Conservation (phyloP, 345 rosid species). For the Gossypium arboreum region DNA sequence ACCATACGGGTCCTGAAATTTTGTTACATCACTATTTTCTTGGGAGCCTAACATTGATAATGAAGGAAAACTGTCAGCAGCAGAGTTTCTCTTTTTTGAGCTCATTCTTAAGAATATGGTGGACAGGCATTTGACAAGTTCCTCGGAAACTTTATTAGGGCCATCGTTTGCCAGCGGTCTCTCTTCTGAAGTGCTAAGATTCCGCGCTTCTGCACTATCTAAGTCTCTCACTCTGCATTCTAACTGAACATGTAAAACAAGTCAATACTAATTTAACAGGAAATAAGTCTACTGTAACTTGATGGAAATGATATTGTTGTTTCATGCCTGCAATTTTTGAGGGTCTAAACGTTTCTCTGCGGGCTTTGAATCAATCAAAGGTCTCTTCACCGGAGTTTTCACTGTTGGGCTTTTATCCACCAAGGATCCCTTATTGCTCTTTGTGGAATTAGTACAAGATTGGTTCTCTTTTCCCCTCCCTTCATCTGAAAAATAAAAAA, state of each 20-base stretch:
- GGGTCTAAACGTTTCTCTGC: conserved; percentile 40
- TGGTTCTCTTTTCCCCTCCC: conserved; percentile 42
- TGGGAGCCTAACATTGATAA: conserved; percentile 23
- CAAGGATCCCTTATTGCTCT: conserved; percentile 28
- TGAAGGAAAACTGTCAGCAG: conserved; percentile 31
- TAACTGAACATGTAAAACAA: conserved; percentile 28
- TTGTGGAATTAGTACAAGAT: conserved; percentile 28
- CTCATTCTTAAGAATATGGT: conserved; percentile 61
- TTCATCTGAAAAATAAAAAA: conserved; percentile 29
- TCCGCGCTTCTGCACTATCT: conserved; percentile 41
- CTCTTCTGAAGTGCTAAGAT: conserved; percentile 24
- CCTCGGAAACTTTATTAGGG: conserved; percentile 71
- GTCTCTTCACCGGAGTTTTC: conserved; percentile 35
- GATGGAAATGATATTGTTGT: not conserved
- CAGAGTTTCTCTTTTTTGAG: conserved; percentile 32
- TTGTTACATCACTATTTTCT: conserved; percentile 30
- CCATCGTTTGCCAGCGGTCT: conserved; percentile 20
- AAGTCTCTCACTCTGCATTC: conserved; percentile 31
- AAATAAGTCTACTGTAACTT: not conserved
- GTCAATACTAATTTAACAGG: conserved; percentile 12
- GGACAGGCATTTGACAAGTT: conserved; percentile 57
- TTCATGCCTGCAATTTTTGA: conserved; percentile 41
- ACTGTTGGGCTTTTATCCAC: conserved; percentile 24
- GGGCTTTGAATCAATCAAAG: conserved; percentile 25
- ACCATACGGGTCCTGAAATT: conserved; percentile 52